phyloP scores from a whole-genome alignment of 495 filamentous ascomycete genomes.

The Penicillium crystallinum region DNA sequence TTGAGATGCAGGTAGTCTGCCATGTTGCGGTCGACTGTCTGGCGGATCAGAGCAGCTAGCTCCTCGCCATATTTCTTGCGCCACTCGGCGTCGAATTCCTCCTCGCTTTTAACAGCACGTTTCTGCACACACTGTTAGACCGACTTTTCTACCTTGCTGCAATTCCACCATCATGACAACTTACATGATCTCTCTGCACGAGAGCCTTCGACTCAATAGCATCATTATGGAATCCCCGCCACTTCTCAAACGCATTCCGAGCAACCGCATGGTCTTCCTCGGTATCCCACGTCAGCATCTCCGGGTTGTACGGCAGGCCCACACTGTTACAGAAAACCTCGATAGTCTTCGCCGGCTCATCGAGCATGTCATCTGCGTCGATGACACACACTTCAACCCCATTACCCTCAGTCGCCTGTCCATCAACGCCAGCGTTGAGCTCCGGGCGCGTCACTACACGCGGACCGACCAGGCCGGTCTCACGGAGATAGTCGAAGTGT shows the following conservation, averaged over 20 bases:
- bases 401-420: neutral
- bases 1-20: constrained; percentile 89
- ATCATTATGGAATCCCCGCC: constrained; percentile 94
- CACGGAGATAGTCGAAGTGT: constrained; percentile 74
- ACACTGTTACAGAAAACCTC: constrained; percentile 72
- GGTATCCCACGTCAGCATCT: constrained; percentile 80
- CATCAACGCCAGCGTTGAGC: constrained; percentile 5
- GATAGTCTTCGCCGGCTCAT: constrained; percentile 68
- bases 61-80: constrained; percentile 73
- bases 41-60: constrained; percentile 66
- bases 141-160: neutral
- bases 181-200: constrained; percentile 66
- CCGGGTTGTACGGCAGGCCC: constrained; percentile 61
- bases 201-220: constrained; percentile 74
- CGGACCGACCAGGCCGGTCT: constrained; percentile 59
- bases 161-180: constrained; percentile 25
- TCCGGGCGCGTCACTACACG: constrained; percentile 45
- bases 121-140: constrained; percentile 33
- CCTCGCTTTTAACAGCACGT: constrained; percentile 55
- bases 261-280: constrained; percentile 61
- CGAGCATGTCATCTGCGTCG: constrained; percentile 91
- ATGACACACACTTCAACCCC: constrained; percentile 70
- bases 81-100: constrained; percentile 76
- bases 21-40: constrained; percentile 73
- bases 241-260: constrained; percentile 78